Evolutionary conservation across 768 basidiomycete species (phyloP), one percentile per base, ranked within the genome.

Genomic region (Lactifluus volemus): DNA sequence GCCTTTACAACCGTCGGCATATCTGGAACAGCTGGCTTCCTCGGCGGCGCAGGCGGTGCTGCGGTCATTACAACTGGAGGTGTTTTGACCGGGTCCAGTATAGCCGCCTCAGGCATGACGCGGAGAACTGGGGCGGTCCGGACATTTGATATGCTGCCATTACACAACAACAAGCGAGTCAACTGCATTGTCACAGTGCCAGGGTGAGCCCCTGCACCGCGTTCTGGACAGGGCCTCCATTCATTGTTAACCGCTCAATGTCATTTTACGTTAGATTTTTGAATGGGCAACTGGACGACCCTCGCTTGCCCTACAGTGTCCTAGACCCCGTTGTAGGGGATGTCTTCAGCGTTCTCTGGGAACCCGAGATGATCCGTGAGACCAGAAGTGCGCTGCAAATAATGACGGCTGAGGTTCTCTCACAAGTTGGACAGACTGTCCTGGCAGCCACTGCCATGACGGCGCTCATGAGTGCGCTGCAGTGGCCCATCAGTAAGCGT

Each of bases 341-440:
- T 71, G 95, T 98, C 0, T 94, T 93, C 74, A 94, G 93, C 67
- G 84, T 97, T 0, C 81, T 94, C 2, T 99, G 97, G 97, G 97
- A 99, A 70, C 97, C 97, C 0, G 95, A 98, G 71, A 99, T 98
- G 94, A 97, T 99, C 72, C 82, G 81, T 59, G 96, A 98, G 73
- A 98, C 94, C 2, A 97, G 97, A 63, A 87, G 86, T 66, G 95
- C 96, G 0, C 72, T 99, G 67, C 86, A 85, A 73, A 98, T 99
- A 66, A 76, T 99, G 41, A 97, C 95, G 1, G 77, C 84, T 29
- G 96, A 98, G 70, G 87, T 98, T 19, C 77, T 99, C 32, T 85
- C 92, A 0, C 92, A 95, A 70, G 82, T 96, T 15, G 89, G 89
- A 15, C 84, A 93, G 74, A 94, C 94, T 8, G 92, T 96, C 2